Conservation (phyloP, 345 rosid genomes). For the Euphorbia tirucalli region DNA sequence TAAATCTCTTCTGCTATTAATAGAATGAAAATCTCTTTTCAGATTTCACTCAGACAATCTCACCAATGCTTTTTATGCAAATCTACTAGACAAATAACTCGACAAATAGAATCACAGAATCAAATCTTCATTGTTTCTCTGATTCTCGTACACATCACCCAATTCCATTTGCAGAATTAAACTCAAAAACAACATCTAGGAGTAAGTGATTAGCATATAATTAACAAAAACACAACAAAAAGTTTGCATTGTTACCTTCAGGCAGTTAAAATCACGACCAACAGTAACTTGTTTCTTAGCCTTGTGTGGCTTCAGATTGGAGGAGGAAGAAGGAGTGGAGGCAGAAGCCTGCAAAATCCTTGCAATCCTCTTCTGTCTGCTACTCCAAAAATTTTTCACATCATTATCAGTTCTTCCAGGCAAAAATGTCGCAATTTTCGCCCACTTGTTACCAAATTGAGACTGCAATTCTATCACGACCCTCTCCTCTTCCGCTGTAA, state of each 20-base stretch:
- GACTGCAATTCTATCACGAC: constrained; percentile 84
- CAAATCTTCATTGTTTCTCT: not conserved
- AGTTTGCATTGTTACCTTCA: constrained; percentile 24
- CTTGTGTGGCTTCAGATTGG: constrained; percentile 37
- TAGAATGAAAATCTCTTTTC: no score
- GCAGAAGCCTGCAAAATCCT: constrained; percentile 58
- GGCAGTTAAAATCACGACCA: constrained; percentile 18
- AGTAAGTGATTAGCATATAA: no score
- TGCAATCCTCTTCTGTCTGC: constrained; percentile 77
- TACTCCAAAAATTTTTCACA: constrained; percentile 97
- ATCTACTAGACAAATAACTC: no score
- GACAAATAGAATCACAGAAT: no score
- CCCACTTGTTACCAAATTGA: constrained; percentile 91
- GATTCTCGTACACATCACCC: not conserved
- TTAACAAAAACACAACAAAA: no score
- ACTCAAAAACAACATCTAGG: no score
- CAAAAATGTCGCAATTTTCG: constrained; percentile 79
- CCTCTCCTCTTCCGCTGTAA: constrained; percentile 81
- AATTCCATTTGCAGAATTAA: not conserved
- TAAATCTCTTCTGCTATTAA: no score
- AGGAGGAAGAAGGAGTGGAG: constrained; percentile 24
- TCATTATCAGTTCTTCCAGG: constrained; percentile 89
- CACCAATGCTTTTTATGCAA: not conserved
- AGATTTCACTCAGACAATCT: no score
- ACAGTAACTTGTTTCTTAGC: constrained; percentile 15